Evolutionary conservation across 805 yeast species (phyloP).

Genomic region (Yarrowia sp.): DNA sequence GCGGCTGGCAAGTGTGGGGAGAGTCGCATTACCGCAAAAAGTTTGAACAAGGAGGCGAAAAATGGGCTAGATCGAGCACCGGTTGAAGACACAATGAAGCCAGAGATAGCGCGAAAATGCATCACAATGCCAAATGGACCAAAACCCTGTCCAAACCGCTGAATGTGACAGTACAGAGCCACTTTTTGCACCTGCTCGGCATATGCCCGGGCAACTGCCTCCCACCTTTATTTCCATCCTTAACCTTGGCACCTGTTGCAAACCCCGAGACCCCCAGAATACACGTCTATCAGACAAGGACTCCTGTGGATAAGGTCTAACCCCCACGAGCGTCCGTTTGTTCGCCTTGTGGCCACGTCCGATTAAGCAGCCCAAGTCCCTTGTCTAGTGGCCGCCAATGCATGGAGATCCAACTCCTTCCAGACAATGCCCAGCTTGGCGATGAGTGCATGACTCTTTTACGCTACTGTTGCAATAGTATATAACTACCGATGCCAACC

Average conservation of each 20-base stretch:
- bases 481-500: background rate
- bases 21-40: background rate
- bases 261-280: background rate
- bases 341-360: conserved; percentile 1
- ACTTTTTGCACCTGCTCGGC: background rate
- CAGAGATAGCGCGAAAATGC: background rate
- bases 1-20: conserved; percentile 19
- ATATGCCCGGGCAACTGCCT: background rate
- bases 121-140: background rate
- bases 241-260: background rate
- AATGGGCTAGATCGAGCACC: background rate
- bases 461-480: background rate
- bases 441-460: conserved; percentile 5
- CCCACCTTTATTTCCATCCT: background rate
- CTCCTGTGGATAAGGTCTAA: background rate
- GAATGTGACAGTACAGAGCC: too few relatives aligned
- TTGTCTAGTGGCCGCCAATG: conserved; percentile 8
- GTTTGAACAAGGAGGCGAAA: background rate
- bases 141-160: background rate
- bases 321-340: background rate
- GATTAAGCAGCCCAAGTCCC: conserved; percentile 6
- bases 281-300: background rate
- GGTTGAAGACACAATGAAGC: background rate
- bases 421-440: background rate
- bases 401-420: background rate